Evolutionary conservation across 768 basidiomycete genomes (phyloP), one percentile per base, ranked within the genome.

Genomic region (Amanita pallidorosea): DNA sequence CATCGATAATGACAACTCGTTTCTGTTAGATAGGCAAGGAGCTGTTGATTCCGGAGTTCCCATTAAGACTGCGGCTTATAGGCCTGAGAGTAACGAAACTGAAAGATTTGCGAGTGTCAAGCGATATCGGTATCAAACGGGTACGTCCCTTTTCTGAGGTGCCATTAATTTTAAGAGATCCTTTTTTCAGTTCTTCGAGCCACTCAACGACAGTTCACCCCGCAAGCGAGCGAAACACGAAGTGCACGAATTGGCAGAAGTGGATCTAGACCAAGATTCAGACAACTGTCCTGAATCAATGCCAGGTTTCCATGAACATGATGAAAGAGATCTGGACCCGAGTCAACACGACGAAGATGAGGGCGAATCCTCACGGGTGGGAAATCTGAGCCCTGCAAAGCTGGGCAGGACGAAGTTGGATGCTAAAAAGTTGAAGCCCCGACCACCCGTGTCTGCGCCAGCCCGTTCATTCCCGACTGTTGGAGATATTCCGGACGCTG

Each of bases 21-120:
- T 38, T 17, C 33, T 48, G 12, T 33, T 60, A 91, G 81, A 81
- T 80, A 46, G 94, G 91, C 6, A 83, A 84, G 57, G 86, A 89
- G 49, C 72, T 97, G 11, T 70, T 99, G 12, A 72, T 83, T 51
- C 76, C 84, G 6, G 92, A 94, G 64, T 66, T 88, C 33, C 91
- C 91, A 0, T 63, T 94, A 25, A 80, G 76, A 27, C 68, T 98
- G 20, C 77, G 95, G 29, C 71, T 99, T 18, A 85, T 99, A 55
- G 95, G 95, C 5, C 68, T 99, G 23, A 73, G 94, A 41, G 74
- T 95, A 8, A 93, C 89, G 3, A 94, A 89, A 55, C 68, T 99
- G 57, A 88, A 88, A 60, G 95, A 99, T 66, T 65, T 94, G 27
- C 75, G 76, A 52, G 71, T 72, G 5, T 65, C 71, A 36, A 62